Conservation (phyloP, 345 rosid species). For the Murraya koenigii region DNA sequence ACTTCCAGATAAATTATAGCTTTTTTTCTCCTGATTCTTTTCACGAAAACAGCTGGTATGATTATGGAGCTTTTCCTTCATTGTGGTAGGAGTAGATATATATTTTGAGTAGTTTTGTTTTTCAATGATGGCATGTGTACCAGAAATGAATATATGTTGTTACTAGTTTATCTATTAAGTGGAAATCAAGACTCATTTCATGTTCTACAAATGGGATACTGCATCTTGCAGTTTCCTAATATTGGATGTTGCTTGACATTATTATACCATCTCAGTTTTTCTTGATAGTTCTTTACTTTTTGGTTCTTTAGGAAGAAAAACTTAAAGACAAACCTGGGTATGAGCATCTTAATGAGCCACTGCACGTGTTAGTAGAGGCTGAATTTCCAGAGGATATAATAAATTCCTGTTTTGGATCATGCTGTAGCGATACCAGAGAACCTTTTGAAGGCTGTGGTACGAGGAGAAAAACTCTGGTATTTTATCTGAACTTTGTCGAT, state of each 20-base stretch:
- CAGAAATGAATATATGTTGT: neutral
- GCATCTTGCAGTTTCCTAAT: neutral
- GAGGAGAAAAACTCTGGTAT: neutral
- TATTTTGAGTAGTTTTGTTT: neutral
- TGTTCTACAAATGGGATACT: neutral
- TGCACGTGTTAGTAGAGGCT: conserved; percentile 85
- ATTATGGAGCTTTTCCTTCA: neutral
- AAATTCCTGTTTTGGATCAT: conserved; percentile 58
- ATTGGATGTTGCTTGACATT: too few relatives aligned
- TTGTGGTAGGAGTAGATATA: neutral
- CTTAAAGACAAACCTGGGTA: conserved; percentile 90
- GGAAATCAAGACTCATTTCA: too few relatives aligned
- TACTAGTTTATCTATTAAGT: neutral
- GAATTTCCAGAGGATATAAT: conserved; percentile 84
- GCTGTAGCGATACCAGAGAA: conserved; percentile 68
- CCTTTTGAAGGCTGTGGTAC: conserved; percentile 88
- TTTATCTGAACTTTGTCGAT: neutral
- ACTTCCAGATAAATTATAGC: neutral
- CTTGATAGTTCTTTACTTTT: neutral
- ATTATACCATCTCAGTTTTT: conserved; percentile 4
- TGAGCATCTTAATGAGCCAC: conserved; percentile 87
- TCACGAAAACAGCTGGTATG: neutral
- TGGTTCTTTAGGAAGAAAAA: conserved; percentile 65
- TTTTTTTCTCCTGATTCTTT: neutral
- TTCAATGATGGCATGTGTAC: neutral